Conservation (phyloP, 257 asterid species). For the Dorcoceras hygrometricum region DNA sequence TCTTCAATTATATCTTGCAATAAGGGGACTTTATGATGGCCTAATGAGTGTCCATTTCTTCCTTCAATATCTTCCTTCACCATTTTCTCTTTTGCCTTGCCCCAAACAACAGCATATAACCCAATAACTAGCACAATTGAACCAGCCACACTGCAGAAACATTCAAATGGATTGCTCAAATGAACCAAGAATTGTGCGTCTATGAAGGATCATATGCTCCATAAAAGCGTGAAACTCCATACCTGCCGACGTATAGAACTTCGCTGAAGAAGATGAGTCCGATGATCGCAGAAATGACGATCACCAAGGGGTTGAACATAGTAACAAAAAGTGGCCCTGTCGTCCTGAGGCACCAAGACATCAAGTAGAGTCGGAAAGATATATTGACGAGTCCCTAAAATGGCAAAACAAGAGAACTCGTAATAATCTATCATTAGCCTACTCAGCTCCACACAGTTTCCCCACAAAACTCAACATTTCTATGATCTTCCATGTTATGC, state of each 20-base stretch:
- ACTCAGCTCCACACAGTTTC: not conserved
- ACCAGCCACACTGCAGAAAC: constrained; percentile 43
- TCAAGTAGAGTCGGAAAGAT: constrained; percentile 41
- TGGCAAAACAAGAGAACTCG: not conserved
- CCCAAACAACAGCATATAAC: constrained; percentile 54
- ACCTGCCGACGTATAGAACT: constrained; percentile 55
- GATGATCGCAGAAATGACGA: constrained; percentile 41
- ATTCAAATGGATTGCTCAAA: not conserved
- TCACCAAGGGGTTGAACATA: constrained; percentile 46
- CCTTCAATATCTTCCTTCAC: constrained; percentile 11
- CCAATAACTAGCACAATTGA: constrained; percentile 40
- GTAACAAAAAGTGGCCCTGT: constrained; percentile 63
- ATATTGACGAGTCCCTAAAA: constrained; percentile 47
- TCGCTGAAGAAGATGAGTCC: constrained; percentile 42
- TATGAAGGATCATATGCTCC: no score
- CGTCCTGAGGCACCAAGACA: constrained; percentile 58
- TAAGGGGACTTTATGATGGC: constrained; percentile 34
- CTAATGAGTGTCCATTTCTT: constrained; percentile 24
- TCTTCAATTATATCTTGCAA: constrained; percentile 34
- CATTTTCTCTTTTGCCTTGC: constrained; percentile 35
- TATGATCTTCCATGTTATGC: not conserved
- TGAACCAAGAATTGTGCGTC: not conserved
- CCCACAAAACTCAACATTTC: no score
- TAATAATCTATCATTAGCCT: not conserved
- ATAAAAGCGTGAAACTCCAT: not conserved